Percentiles rank a stretch among this genome's conserved stretches.
Conservation (phyloP, 805 yeast species). For the Kodamaea restingae region DNA sequence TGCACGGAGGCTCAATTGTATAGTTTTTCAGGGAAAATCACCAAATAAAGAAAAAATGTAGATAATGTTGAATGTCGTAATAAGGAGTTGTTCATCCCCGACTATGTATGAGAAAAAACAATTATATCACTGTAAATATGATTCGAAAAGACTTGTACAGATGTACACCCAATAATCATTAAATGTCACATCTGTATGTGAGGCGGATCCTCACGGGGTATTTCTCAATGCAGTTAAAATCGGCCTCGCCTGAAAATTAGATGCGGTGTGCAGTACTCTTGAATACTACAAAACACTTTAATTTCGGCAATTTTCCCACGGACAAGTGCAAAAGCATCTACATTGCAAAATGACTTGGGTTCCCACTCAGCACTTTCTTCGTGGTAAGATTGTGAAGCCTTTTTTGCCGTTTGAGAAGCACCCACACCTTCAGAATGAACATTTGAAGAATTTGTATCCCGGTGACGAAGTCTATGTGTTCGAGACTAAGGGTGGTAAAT, state of each 20-base stretch:
- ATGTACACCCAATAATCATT: no score
- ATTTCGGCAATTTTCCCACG: background rate
- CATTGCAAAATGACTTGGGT: conserved; percentile 29
- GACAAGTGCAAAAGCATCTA: background rate
- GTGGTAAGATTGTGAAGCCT: conserved; percentile 36
- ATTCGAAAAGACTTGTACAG: no score
- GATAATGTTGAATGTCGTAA: background rate
- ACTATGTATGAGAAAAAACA: no score
- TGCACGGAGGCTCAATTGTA: no score
- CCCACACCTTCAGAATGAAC: conserved; percentile 33
- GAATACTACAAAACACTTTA: background rate
- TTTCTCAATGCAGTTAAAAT: conserved; percentile 1
- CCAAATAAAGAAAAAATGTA: background rate
- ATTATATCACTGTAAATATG: no score
- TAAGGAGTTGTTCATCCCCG: no score
- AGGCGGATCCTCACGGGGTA: background rate
- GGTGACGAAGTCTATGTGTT: conserved; percentile 78
- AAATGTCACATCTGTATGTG: background rate
- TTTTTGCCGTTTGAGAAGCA: conserved; percentile 41
- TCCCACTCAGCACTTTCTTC: conserved; percentile 33
- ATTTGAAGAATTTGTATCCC: conserved; percentile 54
- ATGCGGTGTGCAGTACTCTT: background rate
- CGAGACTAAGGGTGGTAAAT: conserved; percentile 55
- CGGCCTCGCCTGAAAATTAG: background rate
- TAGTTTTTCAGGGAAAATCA: background rate